Conservation (phyloP, 1,284 basidiomycete genomes). For the Melampsora americana region DNA sequence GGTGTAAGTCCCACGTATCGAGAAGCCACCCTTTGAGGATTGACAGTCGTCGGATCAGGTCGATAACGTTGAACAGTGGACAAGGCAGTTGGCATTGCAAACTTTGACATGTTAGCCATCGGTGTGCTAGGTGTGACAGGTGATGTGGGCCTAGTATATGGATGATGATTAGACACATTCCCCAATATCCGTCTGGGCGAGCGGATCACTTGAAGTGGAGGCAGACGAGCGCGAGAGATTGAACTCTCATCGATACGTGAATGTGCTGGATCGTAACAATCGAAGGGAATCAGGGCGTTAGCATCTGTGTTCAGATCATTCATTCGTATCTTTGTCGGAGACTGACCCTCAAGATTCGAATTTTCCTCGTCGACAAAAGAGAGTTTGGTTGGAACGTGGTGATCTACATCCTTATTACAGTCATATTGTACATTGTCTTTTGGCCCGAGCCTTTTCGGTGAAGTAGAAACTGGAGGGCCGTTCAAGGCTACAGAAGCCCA, state of each 20-base stretch:
- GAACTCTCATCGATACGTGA: constrained; percentile 4
- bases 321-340: neutral
- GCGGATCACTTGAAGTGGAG: neutral
- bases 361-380: too few species aligned
- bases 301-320: neutral
- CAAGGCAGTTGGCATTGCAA: constrained; percentile 10
- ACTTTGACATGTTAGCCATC: constrained; percentile 6
- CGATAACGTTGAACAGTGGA: constrained; percentile 5
- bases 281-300: neutral
- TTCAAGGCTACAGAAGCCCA: too few species aligned
- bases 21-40: neutral
- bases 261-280: neutral
- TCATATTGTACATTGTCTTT: too few species aligned
- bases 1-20: constrained; percentile 34
- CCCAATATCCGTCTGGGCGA: neutral
- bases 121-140: constrained; percentile 1
- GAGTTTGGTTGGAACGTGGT: too few species aligned
- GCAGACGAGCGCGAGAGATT: constrained; percentile 20
- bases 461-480: too few species aligned
- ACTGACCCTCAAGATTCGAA: too few species aligned
- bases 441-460: too few species aligned
- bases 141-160: constrained; percentile 1
- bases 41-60: neutral
- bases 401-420: too few species aligned
- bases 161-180: neutral